A percentile compares a stretch with the other conserved stretches of the same genome.
Evolutionary conservation across 106 monocot species (phyloP).

Genomic region (Iris macrosiphon): DNA sequence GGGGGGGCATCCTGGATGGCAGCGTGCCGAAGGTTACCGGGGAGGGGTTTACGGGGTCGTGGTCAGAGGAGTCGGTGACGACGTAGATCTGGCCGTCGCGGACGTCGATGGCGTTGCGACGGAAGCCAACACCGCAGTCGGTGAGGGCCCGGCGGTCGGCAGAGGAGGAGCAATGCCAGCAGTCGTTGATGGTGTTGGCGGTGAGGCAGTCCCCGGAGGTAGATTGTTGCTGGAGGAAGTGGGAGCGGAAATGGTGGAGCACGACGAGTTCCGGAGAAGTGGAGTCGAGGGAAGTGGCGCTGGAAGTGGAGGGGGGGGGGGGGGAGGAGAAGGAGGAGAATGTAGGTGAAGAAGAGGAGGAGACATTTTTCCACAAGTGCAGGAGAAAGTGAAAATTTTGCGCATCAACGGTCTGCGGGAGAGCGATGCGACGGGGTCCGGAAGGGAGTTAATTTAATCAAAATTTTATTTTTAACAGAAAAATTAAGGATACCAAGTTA

Average conservation of each 20-base stretch:
- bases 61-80: constrained; percentile 44
- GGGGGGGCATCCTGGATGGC: constrained; percentile 46
- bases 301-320: too few species aligned
- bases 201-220: constrained; percentile 11
- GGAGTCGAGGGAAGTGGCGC: too few species aligned
- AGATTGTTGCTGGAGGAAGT: not conserved
- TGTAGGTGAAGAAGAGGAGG: constrained; percentile 1
- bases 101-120: constrained; percentile 38
- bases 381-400: too few species aligned
- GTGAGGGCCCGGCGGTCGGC: constrained; percentile 42
- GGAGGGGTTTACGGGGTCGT: constrained; percentile 28
- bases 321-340: too few species aligned
- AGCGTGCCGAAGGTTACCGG: constrained; percentile 45
- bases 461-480: too few species aligned
- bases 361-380: too few species aligned
- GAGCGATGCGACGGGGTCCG: too few species aligned
- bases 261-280: constrained; percentile 14
- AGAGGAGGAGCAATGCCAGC: constrained; percentile 45
- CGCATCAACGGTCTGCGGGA: too few species aligned
- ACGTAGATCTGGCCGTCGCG: constrained; percentile 40
- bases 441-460: too few species aligned
- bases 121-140: constrained; percentile 59
- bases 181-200: constrained; percentile 54
- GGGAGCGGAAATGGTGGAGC: not conserved
- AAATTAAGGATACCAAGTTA: too few species aligned